Percentiles rank a stretch among this genome's conserved stretches.
These are phyloP conservation scores for Thraustotheca clavata DNA, from an alignment of 352 stramenopile species.

Conservation along the genomic window DNA sequence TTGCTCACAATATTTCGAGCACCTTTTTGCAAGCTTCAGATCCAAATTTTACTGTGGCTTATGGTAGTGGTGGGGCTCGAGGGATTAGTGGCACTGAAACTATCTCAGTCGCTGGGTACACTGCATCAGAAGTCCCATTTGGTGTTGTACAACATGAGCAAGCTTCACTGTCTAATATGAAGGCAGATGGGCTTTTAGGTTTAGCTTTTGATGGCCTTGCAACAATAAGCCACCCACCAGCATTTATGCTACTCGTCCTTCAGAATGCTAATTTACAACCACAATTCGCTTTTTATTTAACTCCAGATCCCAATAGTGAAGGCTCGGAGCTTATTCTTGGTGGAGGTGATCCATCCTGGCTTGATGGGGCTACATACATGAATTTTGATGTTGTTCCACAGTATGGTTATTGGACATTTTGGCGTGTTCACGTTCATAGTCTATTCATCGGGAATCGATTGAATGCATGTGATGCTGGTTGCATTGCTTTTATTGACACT, in stretches of 20 bases:
- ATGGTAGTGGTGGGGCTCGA: slow-evolving; percentile 62
- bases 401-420: slow-evolving; percentile 80
- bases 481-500: slow-evolving; percentile 94
- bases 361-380: slow-evolving; percentile 50
- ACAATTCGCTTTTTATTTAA: slow-evolving; percentile 96
- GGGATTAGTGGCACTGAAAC: slow-evolving; percentile 50
- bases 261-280: slow-evolving; percentile 56
- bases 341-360: slow-evolving; percentile 47
- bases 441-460: slow-evolving; percentile 31
- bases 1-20: slow-evolving; percentile 37
- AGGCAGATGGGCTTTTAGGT: slow-evolving; percentile 93
- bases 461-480: slow-evolving; percentile 28
- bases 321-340: slow-evolving; percentile 69
- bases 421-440: slow-evolving; percentile 61
- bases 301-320: slow-evolving; percentile 69
- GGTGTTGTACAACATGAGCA: slow-evolving; percentile 59
- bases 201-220: slow-evolving; percentile 93
- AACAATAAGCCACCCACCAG: slow-evolving; percentile 59
- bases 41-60: slow-evolving; percentile 54
- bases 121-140: slow-evolving; percentile 36
- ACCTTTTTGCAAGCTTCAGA: slow-evolving; percentile 37
- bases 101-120: slow-evolving; percentile 41
- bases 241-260: slow-evolving; percentile 55
- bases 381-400: slow-evolving; percentile 64
- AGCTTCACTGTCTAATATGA: slow-evolving; percentile 73